Evolutionary conservation across 177 flowering plant genomes (phyloP).

Genomic region (Vitis hybrid): DNA sequence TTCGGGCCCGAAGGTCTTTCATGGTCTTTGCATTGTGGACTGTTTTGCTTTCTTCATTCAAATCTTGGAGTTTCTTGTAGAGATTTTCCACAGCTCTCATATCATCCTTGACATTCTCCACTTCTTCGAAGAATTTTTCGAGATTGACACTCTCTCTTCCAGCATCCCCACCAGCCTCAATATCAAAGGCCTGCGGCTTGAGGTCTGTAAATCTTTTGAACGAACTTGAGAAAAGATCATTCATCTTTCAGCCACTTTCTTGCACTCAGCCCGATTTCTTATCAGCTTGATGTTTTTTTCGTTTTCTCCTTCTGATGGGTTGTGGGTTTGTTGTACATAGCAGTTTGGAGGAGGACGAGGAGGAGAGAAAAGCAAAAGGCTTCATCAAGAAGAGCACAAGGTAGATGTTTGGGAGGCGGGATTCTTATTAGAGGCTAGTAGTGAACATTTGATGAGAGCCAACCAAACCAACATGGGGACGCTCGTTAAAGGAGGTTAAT

Average conservation of each 20-base stretch:
- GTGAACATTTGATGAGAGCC: slow-evolving; percentile 12
- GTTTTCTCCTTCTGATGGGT: background rate
- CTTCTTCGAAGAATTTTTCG: slow-evolving; percentile 51
- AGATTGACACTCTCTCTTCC: slow-evolving; percentile 34
- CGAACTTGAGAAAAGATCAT: slow-evolving; percentile 57
- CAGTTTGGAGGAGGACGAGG: background rate
- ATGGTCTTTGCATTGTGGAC: slow-evolving; percentile 53
- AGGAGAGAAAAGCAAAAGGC: slow-evolving; percentile 15
- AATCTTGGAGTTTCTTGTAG: slow-evolving; percentile 45
- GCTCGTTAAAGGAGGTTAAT: background rate
- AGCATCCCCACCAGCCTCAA: slow-evolving; percentile 39
- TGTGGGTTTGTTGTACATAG: no score
- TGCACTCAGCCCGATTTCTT: background rate
- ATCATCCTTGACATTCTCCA: slow-evolving; percentile 53
- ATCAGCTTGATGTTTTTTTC: background rate
- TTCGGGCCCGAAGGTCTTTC: slow-evolving; percentile 42
- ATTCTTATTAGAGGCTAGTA: slow-evolving; percentile 1
- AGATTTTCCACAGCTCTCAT: slow-evolving; percentile 47
- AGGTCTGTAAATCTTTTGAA: slow-evolving; percentile 50
- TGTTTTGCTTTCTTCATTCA: slow-evolving; percentile 48
- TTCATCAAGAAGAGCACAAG: slow-evolving; percentile 2
- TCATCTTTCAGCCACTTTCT: slow-evolving; percentile 33
- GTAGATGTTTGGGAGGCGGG: background rate
- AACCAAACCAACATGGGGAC: slow-evolving; percentile 8
- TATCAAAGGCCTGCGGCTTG: slow-evolving; percentile 26